Evolutionary conservation across 2,329 filamentous ascomycete species (phyloP).

Genomic region (Fusarium mundagurra): DNA sequence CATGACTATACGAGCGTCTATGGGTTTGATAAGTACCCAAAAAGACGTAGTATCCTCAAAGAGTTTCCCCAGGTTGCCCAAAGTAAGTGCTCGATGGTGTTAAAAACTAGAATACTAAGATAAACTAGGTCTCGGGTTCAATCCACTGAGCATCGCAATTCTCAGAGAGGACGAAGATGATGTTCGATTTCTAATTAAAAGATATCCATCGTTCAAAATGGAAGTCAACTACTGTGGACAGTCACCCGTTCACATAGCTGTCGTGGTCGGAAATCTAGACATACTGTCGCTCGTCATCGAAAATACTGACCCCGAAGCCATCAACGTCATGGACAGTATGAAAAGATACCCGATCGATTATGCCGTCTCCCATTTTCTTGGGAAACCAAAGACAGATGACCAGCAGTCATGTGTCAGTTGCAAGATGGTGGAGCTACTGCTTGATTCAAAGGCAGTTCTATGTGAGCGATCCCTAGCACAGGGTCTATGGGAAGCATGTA

Average conservation of each 20-base stretch:
- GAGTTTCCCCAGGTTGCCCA: accelerated
- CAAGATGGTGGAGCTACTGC: background rate
- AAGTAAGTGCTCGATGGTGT: background rate
- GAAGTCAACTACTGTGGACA: accelerated
- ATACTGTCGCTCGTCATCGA: background rate
- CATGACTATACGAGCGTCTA: background rate
- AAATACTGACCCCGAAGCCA: accelerated
- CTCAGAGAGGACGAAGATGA: accelerated
- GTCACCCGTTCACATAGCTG: background rate
- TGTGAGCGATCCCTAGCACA: accelerated
- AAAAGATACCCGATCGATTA: background rate
- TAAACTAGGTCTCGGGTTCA: background rate
- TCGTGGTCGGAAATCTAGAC: accelerated
- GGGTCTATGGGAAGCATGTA: accelerated
- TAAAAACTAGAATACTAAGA: background rate
- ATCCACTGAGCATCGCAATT: background rate
- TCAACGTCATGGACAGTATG: background rate
- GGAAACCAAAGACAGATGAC: accelerated
- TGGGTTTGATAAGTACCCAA: background rate
- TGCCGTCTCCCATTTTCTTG: background rate
- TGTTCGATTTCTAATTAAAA: accelerated
- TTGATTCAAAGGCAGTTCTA: background rate
- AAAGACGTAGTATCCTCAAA: accelerated
- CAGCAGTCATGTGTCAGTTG: background rate
- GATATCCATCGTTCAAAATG: accelerated